Conservation (phyloP, 2,329 filamentous ascomycete genomes). For the Aspergillus ibericus region DNA sequence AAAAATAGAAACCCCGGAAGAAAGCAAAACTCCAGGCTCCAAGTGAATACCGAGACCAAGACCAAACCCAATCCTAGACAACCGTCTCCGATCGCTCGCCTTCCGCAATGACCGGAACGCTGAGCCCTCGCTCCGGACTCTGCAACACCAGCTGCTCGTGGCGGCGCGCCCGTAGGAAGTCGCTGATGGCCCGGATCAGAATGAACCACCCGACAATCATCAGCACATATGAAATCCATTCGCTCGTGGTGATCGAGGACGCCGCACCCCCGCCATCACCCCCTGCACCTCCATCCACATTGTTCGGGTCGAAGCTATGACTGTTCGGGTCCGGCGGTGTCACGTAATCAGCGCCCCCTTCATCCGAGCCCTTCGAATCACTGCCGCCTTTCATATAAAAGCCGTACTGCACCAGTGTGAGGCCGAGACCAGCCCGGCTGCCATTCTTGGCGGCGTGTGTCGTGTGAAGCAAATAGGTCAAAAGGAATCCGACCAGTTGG, state of each 20-base stretch:
- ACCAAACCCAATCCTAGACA: conserved; percentile 50
- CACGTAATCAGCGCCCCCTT: conserved; percentile 48
- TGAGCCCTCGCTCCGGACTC: conserved; percentile 84
- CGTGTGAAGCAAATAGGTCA: conserved; percentile 96
- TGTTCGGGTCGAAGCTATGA: conserved; percentile 79
- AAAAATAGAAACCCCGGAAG: background rate
- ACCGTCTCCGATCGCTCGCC: conserved; percentile 77
- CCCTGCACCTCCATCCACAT: conserved; percentile 52
- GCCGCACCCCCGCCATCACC: conserved; percentile 41
- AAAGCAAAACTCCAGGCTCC: background rate
- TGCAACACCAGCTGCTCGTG: conserved; percentile 93
- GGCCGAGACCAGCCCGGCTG: conserved; percentile 87
- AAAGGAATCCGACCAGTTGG: conserved; percentile 92
- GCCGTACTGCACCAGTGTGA: conserved; percentile 93
- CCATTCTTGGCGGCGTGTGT: conserved; percentile 98
- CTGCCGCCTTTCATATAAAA: conserved; percentile 82
- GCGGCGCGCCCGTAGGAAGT: conserved; percentile 81
- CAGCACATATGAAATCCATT: conserved; percentile 87
- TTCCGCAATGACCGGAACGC: conserved; percentile 80
- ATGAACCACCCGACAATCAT: conserved; percentile 99
- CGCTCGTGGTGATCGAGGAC: conserved; percentile 66
- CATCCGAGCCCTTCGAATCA: conserved; percentile 40
- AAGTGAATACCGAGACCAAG: background rate
- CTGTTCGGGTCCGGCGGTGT: conserved; percentile 83
- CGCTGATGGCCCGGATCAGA: conserved; percentile 86